A percentile compares a stretch with the other conserved stretches of the same genome.
phyloP scores from a whole-genome alignment of 23 red algal genomes.

The Chondrus crispus region DNA sequence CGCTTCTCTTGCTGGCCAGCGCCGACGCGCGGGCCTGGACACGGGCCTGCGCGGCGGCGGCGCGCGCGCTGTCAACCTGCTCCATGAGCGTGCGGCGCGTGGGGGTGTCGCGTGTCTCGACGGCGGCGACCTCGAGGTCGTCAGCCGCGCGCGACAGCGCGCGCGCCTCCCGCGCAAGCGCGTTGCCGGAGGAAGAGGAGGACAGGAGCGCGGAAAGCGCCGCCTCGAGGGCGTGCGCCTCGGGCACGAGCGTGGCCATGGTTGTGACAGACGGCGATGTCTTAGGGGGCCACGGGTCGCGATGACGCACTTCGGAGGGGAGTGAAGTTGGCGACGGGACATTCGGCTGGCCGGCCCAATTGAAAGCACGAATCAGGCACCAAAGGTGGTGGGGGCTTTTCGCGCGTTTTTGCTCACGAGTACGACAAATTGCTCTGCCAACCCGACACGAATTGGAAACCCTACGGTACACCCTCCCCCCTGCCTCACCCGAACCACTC shows the following conservation, averaged over 20 bases:
- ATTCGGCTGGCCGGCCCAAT: no score
- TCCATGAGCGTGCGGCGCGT: not conserved
- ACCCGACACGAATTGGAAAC: no score
- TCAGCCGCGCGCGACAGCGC: slow-evolving; percentile 36
- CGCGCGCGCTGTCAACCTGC: not conserved
- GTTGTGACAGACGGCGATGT: not conserved
- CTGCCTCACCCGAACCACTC: not conserved
- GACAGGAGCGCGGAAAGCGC: not conserved
- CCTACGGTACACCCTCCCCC: not conserved
- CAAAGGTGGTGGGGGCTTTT: not conserved
- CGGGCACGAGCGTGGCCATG: not conserved
- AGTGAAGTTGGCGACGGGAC: no score
- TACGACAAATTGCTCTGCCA: no score
- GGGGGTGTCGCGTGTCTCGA: slow-evolving; percentile 5
- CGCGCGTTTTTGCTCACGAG: not conserved
- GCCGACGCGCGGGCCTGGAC: slow-evolving; percentile 15
- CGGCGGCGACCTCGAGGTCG: slow-evolving; percentile 28
- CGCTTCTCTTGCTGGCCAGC: slow-evolving; percentile 2
- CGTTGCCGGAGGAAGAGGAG: not conserved
- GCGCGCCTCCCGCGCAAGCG: slow-evolving; percentile 8
- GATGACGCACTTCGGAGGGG: no score
- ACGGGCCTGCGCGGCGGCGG: slow-evolving; percentile 17
- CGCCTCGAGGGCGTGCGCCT: not conserved
- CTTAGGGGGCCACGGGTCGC: no score
- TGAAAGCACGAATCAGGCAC: no score